Evolutionary conservation across 495 filamentous ascomycete species (phyloP), one percentile per base, ranked within the genome.

Genomic region (Parathielavia appendiculata): DNA sequence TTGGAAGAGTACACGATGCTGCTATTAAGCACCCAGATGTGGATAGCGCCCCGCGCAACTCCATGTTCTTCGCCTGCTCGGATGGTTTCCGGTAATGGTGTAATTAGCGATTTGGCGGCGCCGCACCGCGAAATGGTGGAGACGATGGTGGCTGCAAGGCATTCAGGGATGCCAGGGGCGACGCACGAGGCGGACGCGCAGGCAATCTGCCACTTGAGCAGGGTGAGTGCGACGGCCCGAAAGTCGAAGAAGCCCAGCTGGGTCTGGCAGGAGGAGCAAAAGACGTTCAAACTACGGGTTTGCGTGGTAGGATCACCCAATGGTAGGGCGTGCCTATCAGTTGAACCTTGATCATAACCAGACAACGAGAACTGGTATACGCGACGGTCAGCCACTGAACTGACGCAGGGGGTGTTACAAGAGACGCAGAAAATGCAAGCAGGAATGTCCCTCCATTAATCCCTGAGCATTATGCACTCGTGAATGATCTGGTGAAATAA

Each of bases 21-120:
- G 19, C 81, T 79, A 56, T 86, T 90, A 61, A 92, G 86, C 12
- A 88, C 76, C 89, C 89, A 92, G 12, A 82, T 58, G 47, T 82
- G 71, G 34, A 79, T 63, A 23, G 75, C 63, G 32, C 63, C 38
- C 36, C 62, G 57, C n/a, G 16, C 57, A 26, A 23, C 53, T n/a
- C 51, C 50, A 8, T 43, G 48, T 16, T 50, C 54, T 22, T 20
- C 47, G 16, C 36, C 12, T 17, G 10, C 57, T 32, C 39, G 53
- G 2, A 38, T 36, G 9, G 54, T 48, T 32, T 63, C 58, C 58
- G 54, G 64, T 17, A 78, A 71, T 0, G 79, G 77, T 14, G 72
- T 66, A 1, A 79, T 62, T 32, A 80, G 66, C 1, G 76, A 77
- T 59, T 78, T 77, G 34, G 78, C 75, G n/a, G 73, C 77, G 43